Evolutionary conservation across 148 eudicot genomes (phyloP), one percentile per base, ranked within the genome.

Genomic region (Oxyria digyna): DNA sequence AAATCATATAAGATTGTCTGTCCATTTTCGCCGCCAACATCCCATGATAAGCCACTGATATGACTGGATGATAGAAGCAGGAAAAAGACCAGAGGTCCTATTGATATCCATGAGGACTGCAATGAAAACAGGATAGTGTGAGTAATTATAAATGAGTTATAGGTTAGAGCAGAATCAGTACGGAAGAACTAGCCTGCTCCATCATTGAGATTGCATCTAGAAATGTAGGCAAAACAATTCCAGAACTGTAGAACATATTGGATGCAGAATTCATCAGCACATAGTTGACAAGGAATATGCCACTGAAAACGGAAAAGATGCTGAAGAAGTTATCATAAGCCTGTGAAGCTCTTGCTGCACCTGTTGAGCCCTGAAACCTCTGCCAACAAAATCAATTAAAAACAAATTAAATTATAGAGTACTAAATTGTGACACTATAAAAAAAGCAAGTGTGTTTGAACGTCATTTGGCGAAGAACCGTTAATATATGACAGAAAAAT

Each of bases 251-350:
- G 76, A 81, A 95, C 46, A 79, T 73, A 77, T 75, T 87, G 68
- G 97, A 93, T 8, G 97, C 97, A 32, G 84, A 84, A 71, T 78
- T 87, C 85, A 91, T 84, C 42, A 91, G 80, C 59, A 78, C 76
- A 73, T 73, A 88, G 74, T 91, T 88, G 68, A 91, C 89, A 74
- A 95, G 81, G 76, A 87, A 95, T 69, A 95, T 78, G 77, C 96
- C 85, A 80, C 96, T 87, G 73, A 87, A 95, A 68, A 95, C 66
- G 78, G 82, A 72, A 8, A 84, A 14, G 72, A 79, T 87, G 76
- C 86, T 76, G 74, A 91, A 74, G 64, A 95, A 71, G 81, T 83
- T 87, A 77, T 85, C 85, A 72, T 88, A 81, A 67, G 85, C 88
- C 78, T 77, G 70, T 71, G 75, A 62, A 71, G 74, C 87, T 74